These are phyloP conservation scores for Vitis rupestris DNA, from an alignment of 164 flowering plant genomes.

Conservation along the genomic window DNA sequence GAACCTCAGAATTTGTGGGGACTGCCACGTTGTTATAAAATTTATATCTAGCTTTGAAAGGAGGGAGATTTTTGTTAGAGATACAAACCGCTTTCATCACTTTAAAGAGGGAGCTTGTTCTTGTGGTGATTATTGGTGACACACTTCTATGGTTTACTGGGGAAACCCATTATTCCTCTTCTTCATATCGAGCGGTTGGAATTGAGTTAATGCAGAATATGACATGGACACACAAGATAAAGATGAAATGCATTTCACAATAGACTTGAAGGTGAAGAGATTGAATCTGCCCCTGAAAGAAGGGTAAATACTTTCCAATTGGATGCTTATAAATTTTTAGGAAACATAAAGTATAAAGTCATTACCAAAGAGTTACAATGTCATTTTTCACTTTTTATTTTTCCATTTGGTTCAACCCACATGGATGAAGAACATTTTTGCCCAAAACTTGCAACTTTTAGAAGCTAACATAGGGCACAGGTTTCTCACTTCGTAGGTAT, in stretches of 20 bases:
- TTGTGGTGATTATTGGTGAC: slow-evolving; percentile 77
- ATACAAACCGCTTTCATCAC: slow-evolving; percentile 76
- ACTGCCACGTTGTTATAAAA: slow-evolving; percentile 66
- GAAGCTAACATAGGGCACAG: too few species aligned
- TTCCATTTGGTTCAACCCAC: background rate
- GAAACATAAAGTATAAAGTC: background rate
- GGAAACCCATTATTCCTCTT: background rate
- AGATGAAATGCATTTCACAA: background rate
- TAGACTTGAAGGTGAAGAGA: background rate
- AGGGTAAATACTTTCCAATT: background rate
- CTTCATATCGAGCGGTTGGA: too few species aligned
- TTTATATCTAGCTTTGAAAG: slow-evolving; percentile 56
- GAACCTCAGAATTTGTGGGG: slow-evolving; percentile 76
- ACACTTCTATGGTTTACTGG: background rate
- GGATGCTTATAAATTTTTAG: too few species aligned
- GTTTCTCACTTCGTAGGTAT: too few species aligned
- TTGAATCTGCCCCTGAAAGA: background rate
- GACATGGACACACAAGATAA: background rate
- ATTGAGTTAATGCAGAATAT: background rate
- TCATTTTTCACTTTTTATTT: background rate
- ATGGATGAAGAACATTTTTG: background rate
- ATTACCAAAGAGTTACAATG: background rate
- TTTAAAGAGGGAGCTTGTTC: slow-evolving; percentile 67
- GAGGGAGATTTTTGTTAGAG: slow-evolving; percentile 69
- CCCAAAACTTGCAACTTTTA: background rate